Conservation (phyloP, 805 yeast species). For the Candida ponderosae region DNA sequence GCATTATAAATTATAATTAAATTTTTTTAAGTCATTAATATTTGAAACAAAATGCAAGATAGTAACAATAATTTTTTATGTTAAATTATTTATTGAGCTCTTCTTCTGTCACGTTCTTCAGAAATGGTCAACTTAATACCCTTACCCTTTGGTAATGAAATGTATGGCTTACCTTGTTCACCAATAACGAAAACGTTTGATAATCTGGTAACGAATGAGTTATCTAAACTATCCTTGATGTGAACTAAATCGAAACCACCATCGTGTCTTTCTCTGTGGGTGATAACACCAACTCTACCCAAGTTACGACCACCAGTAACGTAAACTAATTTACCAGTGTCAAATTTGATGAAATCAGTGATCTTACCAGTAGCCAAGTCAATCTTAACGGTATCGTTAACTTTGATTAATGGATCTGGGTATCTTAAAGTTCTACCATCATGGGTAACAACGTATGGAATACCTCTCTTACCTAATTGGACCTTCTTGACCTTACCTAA, state of each 20-base stretch:
- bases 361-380: constrained; percentile 96
- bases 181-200: constrained; percentile 91
- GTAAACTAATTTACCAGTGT: constrained; percentile 86
- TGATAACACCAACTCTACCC: constrained; percentile 95
- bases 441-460: constrained; percentile 98
- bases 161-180: constrained; percentile 90
- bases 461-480: constrained; percentile 96
- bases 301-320: constrained; percentile 97
- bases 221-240: constrained; percentile 91
- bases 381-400: constrained; percentile 96
- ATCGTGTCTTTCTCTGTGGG: constrained; percentile 95
- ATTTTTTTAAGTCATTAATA: neutral
- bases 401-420: constrained; percentile 97
- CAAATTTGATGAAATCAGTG: constrained; percentile 82
- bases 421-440: constrained; percentile 99
- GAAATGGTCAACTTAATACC: constrained; percentile 94
- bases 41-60: neutral
- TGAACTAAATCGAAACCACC: constrained; percentile 98
- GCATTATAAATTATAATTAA: too few species aligned
- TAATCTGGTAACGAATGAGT: constrained; percentile 93
- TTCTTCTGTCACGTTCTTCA: constrained; percentile 98
- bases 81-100: constrained; percentile 50
- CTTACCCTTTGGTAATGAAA: constrained; percentile 97
- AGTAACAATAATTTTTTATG: neutral
- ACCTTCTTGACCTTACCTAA: constrained; percentile 97